Conservation (phyloP, 2,329 filamentous ascomycete genomes). For the Biscogniauxia marginata region DNA sequence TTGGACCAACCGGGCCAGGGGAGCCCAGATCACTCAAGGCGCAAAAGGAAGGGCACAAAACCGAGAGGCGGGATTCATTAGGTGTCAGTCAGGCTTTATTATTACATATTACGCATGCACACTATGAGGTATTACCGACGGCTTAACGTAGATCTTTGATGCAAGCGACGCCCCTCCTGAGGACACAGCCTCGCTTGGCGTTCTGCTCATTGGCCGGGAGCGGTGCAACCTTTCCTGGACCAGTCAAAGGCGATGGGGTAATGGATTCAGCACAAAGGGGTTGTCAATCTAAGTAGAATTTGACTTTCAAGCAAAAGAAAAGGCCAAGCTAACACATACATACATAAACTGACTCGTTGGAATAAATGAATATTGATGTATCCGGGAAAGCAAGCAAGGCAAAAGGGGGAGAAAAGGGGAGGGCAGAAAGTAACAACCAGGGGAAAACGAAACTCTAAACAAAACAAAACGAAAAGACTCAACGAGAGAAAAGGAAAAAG, state of each 20-base stretch:
- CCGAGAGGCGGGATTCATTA: neutral
- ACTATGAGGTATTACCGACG: neutral
- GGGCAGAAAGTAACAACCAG: too few species aligned
- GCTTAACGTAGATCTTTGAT: neutral
- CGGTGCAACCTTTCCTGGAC: neutral
- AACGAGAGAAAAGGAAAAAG: neutral
- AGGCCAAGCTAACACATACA: neutral
- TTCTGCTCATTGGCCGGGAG: neutral
- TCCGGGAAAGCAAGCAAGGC: too few species aligned
- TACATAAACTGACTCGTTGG: neutral
- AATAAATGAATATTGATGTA: neutral
- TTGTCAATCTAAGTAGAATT: neutral
- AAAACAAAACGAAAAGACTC: too few species aligned
- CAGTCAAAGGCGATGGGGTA: neutral
- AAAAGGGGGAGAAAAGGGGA: too few species aligned
- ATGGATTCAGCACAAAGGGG: neutral
- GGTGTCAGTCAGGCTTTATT: neutral
- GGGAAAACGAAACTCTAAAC: too few species aligned
- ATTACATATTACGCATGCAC: neutral
- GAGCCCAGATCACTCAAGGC: neutral
- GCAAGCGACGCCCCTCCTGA: neutral
- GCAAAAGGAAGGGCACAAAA: neutral
- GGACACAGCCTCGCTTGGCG: neutral
- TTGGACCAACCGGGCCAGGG: neutral
- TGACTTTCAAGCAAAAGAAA: neutral